Percentiles rank a stretch among this genome's conserved stretches.
These are phyloP conservation scores for Datisca glomerata DNA, from an alignment of 306 rosid genomes.

Conservation along the genomic window DNA sequence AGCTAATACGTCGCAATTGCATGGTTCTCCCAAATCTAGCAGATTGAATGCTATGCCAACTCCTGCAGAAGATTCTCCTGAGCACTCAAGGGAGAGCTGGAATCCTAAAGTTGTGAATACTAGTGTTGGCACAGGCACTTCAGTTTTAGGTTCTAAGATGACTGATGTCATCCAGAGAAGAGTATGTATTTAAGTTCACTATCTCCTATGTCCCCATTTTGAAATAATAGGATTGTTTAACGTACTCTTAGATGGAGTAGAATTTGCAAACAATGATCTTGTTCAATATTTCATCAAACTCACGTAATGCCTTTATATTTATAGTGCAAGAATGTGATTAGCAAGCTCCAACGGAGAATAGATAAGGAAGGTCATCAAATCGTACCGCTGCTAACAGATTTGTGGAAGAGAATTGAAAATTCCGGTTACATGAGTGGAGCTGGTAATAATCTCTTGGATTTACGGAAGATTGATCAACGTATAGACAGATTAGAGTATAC, in stretches of 20 bases:
- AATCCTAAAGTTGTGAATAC: constrained; percentile 48
- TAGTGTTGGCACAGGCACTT: constrained; percentile 45
- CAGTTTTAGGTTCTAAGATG: constrained; percentile 46
- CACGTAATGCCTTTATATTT: constrained; percentile 12
- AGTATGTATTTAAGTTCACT: constrained; percentile 25
- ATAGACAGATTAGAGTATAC: constrained; percentile 72
- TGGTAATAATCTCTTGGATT: constrained; percentile 54
- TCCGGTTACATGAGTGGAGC: constrained; percentile 47
- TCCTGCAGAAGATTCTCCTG: constrained; percentile 48
- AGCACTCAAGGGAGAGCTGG: constrained; percentile 53
- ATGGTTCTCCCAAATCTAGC: constrained; percentile 59
- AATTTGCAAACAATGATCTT: no score
- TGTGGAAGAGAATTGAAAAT: constrained; percentile 79
- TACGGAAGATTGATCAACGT: constrained; percentile 75
- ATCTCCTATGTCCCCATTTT: no score
- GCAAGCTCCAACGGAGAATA: constrained; percentile 79
- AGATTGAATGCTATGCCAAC: constrained; percentile 43
- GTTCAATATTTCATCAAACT: no score
- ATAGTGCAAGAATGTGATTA: constrained; percentile 88
- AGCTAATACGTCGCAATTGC: constrained; percentile 49
- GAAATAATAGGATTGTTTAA: no score
- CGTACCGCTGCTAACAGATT: constrained; percentile 77
- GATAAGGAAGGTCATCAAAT: constrained; percentile 87
- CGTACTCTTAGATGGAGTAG: no score
- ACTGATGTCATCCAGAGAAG: constrained; percentile 76